phyloP scores from a whole-genome alignment of 805 yeast genomes.

The Zygosaccharomyces lentus region DNA sequence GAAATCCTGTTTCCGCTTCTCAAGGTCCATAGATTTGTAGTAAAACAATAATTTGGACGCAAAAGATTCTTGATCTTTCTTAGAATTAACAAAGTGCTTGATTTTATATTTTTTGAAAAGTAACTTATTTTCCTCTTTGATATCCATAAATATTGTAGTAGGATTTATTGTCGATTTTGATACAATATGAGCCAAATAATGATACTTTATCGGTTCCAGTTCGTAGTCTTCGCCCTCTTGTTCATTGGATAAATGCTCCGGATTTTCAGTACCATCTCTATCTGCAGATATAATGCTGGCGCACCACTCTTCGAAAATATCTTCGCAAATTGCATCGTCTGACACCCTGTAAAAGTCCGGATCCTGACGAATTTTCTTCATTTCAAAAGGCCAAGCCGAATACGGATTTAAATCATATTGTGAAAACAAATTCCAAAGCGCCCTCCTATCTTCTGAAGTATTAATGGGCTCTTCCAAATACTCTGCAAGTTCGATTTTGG shows the following conservation, averaged over 20 bases:
- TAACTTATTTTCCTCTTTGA: slow-evolving; percentile 21
- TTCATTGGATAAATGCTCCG: neutral
- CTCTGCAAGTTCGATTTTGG: slow-evolving; percentile 21
- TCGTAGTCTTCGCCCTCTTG: slow-evolving; percentile 13
- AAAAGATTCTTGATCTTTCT: slow-evolving; percentile 24
- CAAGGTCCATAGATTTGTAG: slow-evolving; percentile 23
- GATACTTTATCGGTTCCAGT: slow-evolving; percentile 30
- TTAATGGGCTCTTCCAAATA: slow-evolving; percentile 9
- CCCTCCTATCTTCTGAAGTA: neutral
- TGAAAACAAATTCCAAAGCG: slow-evolving; percentile 38
- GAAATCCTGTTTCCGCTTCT: slow-evolving; percentile 20
- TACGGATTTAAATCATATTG: slow-evolving; percentile 39
- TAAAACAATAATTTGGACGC: slow-evolving; percentile 27
- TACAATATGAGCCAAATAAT: slow-evolving; percentile 33
- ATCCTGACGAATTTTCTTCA: slow-evolving; percentile 40
- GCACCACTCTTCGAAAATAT: slow-evolving; percentile 47
- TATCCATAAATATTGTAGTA: slow-evolving; percentile 27
- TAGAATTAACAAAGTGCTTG: slow-evolving; percentile 20
- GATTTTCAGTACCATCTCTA: slow-evolving; percentile 20
- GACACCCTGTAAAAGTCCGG: slow-evolving; percentile 38
- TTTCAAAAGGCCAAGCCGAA: slow-evolving; percentile 47
- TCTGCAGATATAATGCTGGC: slow-evolving; percentile 6
- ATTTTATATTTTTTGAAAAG: slow-evolving; percentile 25
- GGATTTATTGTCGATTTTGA: slow-evolving; percentile 22
- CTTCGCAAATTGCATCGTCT: slow-evolving; percentile 36